phyloP scores from a whole-genome alignment of 306 rosid species.

The Citrullus mucosospermus region DNA sequence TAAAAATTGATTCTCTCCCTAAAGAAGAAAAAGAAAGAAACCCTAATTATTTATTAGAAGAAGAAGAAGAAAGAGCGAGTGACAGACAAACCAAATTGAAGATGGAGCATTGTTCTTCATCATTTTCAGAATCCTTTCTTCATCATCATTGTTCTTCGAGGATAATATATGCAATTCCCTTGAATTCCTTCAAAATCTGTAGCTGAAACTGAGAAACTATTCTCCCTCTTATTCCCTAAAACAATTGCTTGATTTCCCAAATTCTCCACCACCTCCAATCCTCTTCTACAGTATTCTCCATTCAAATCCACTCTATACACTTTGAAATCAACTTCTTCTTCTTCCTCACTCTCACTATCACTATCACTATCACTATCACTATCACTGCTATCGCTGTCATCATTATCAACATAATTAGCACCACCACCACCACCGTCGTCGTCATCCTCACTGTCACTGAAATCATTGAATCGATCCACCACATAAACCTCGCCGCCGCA shows the following conservation, averaged over 20 bases:
- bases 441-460: not conserved
- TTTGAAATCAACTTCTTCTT: slow-evolving; percentile 21
- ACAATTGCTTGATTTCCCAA: not conserved
- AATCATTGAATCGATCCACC: slow-evolving; percentile 31
- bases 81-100: not conserved
- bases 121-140: not conserved
- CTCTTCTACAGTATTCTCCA: not conserved
- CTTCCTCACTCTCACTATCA: not conserved
- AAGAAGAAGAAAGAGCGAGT: not conserved
- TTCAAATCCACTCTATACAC: slow-evolving; percentile 29
- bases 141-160: not conserved
- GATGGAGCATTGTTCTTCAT: too few relatives aligned
- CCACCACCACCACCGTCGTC: too few relatives aligned
- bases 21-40: too few relatives aligned
- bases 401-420: too few relatives aligned
- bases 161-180: not conserved
- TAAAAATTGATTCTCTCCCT: too few relatives aligned
- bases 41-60: not conserved
- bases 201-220: not conserved
- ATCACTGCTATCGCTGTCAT: too few relatives aligned
- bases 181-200: not conserved
- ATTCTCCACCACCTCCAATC: slow-evolving; percentile 21
- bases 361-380: not conserved
- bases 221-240: not conserved
- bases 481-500: slow-evolving; percentile 46